Conservation (phyloP, 306 rosid species). For the Acacia confusa region DNA sequence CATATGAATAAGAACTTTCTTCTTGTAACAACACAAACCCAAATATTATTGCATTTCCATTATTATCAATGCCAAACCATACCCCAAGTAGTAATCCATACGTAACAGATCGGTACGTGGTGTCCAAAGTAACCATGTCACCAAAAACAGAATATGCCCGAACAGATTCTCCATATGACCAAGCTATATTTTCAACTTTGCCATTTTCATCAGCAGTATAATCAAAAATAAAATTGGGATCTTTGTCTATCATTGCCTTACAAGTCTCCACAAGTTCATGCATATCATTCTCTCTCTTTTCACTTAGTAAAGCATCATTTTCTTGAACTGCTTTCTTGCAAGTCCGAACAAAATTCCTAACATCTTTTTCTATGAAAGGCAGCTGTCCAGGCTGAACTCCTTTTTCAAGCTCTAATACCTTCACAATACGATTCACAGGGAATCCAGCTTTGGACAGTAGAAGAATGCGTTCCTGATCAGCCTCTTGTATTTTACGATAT, state of each 20-base stretch:
- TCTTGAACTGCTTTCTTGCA: conserved; percentile 72
- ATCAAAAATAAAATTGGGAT: conserved; percentile 50
- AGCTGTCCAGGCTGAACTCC: conserved; percentile 66
- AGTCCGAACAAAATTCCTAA: conserved; percentile 65
- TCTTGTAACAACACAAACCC: conserved; percentile 65
- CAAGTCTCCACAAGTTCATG: conserved; percentile 60
- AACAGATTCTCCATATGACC: conserved; percentile 57
- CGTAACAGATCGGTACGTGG: conserved; percentile 53
- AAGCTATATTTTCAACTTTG: conserved; percentile 58
- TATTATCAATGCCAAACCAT: conserved; percentile 61
- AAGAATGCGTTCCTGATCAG: conserved; percentile 64
- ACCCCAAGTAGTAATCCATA: conserved; percentile 64
- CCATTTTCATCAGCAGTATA: conserved; percentile 49
- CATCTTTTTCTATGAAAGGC: conserved; percentile 76
- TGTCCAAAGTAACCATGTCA: conserved; percentile 62
- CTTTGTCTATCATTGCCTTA: conserved; percentile 48
- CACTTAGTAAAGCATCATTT: conserved; percentile 59
- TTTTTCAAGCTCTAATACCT: conserved; percentile 64
- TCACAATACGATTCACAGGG: conserved; percentile 65
- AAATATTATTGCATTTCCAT: conserved; percentile 53
- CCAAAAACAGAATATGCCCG: conserved; percentile 53
- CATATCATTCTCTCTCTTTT: conserved; percentile 62
- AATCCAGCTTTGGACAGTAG: conserved; percentile 71
- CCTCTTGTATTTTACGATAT: conserved; percentile 62
- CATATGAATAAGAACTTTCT: conserved; percentile 52